These are phyloP conservation scores for Xylogone sp. DNA, from an alignment of 2,329 filamentous ascomycete genomes.

Conservation along the genomic window DNA sequence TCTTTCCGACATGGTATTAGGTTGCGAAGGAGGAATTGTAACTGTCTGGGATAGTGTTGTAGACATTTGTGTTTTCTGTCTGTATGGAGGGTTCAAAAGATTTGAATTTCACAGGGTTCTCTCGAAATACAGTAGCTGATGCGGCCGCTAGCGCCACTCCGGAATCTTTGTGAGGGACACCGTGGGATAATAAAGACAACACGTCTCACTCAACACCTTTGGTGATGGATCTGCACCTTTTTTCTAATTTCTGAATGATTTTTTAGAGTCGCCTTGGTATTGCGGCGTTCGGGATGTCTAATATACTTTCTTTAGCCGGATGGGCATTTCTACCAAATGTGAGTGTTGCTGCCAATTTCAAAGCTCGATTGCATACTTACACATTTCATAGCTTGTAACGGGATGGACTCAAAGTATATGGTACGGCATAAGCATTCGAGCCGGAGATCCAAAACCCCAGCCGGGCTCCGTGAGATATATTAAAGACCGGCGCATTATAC, in stretches of 20 bases:
- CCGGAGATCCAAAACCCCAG: conserved; percentile 75
- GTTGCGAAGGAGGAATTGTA: conserved; percentile 19
- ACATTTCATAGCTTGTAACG: conserved; percentile 63
- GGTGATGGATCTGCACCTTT: neutral
- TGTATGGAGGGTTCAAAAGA: neutral
- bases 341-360: conserved; percentile 22
- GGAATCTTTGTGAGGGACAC: neutral
- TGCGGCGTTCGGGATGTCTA: conserved; percentile 1
- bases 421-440: conserved; percentile 85
- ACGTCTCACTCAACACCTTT: neutral
- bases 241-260: neutral
- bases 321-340: conserved; percentile 62
- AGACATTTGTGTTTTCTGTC: conserved; percentile 2
- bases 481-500: conserved; percentile 75
- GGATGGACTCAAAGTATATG: conserved; percentile 75
- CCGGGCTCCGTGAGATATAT: conserved; percentile 66
- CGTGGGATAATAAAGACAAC: neutral
- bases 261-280: neutral
- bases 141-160: conserved; percentile 17
- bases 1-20: conserved; percentile 26
- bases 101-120: neutral
- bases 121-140: conserved; percentile 7
- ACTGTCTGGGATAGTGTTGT: conserved; percentile 5
- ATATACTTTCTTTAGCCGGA: conserved; percentile 50
- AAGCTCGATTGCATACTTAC: conserved; percentile 6